Evolutionary conservation across 2,329 filamentous ascomycete species (phyloP).

Genomic region (Xylaria arbuscula): DNA sequence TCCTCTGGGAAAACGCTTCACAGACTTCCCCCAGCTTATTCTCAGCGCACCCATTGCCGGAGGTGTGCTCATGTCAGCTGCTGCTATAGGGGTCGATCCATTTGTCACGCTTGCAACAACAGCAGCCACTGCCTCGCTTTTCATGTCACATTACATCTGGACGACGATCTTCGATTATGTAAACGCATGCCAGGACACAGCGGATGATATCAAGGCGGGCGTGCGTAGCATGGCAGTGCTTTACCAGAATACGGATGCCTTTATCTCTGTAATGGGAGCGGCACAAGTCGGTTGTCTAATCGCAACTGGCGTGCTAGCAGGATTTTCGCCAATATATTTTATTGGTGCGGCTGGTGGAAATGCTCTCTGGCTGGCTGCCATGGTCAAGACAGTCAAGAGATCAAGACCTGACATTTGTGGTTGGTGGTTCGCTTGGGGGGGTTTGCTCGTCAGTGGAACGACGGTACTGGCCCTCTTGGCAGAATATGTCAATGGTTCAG

Average conservation of each 20-base stretch:
- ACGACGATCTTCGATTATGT: conserved; percentile 63
- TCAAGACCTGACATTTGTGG: conserved; percentile 39
- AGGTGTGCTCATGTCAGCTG: conserved; percentile 61
- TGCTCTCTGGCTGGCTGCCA: conserved; percentile 37
- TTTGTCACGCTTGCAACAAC: conserved; percentile 44
- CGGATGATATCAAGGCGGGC: conserved; percentile 60
- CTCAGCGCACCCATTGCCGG: conserved; percentile 63
- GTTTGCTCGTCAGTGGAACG: conserved; percentile 41
- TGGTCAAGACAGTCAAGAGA: conserved; percentile 40
- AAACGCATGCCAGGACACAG: conserved; percentile 63
- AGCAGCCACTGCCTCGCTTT: conserved; percentile 57
- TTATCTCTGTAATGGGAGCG: conserved; percentile 37
- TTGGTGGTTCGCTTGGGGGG: conserved; percentile 44
- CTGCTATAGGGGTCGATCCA: conserved; percentile 58
- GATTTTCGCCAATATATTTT: conserved; percentile 38
- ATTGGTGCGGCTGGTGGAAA: conserved; percentile 37
- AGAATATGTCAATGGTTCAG: conserved; percentile 29
- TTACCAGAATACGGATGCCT: conserved; percentile 35
- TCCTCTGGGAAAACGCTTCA: conserved; percentile 63
- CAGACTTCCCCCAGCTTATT: conserved; percentile 63
- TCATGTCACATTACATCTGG: conserved; percentile 55
- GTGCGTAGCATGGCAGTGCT: conserved; percentile 62
- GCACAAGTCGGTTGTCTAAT: conserved; percentile 38
- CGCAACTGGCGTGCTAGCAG: conserved; percentile 33
- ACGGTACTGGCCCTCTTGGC: conserved; percentile 37